phyloP scores from a whole-genome alignment of 768 basidiomycete genomes.

The Termitomyces sp. region DNA sequence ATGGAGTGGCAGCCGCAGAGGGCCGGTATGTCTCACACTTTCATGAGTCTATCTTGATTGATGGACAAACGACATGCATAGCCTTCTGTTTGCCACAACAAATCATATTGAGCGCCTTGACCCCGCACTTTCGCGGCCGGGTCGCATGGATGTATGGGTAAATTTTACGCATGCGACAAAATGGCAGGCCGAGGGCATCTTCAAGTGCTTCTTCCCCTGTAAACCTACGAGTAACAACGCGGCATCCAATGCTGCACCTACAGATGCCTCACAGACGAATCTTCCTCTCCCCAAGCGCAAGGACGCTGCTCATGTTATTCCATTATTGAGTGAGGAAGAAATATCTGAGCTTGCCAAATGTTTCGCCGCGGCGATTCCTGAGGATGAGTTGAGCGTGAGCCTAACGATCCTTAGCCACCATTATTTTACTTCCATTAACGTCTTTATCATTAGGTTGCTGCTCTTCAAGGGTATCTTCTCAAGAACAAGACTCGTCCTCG shows the following conservation, averaged over 20 bases:
- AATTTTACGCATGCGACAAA: constrained; percentile 90
- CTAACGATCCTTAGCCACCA: neutral
- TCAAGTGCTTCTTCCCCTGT: constrained; percentile 91
- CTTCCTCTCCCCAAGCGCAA: constrained; percentile 68
- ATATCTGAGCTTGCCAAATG: constrained; percentile 75
- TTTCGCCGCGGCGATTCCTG: constrained; percentile 81
- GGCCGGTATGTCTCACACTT: constrained; percentile 59
- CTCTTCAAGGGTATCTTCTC: constrained; percentile 81
- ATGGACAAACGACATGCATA: constrained; percentile 25
- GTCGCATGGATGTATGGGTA: constrained; percentile 91
- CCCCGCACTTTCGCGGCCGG: constrained; percentile 82
- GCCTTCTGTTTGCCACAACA: constrained; percentile 86
- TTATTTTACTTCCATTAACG: neutral
- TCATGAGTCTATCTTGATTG: constrained; percentile 1
- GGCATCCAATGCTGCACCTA: constrained; percentile 16
- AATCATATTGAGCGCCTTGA: constrained; percentile 94
- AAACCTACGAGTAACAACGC: constrained; percentile 31
- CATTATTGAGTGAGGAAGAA: constrained; percentile 72
- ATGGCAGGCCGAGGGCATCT: constrained; percentile 91
- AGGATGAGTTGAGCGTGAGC: constrained; percentile 82
- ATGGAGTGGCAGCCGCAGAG: constrained; percentile 83
- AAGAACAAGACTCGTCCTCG: constrained; percentile 90
- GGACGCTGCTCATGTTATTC: constrained; percentile 51
- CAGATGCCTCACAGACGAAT: constrained; percentile 62
- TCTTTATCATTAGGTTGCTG: constrained; percentile 58